A percentile compares a stretch with the other conserved stretches of the same genome.
Evolutionary conservation across 371 early-diverging fungal genomes (phyloP).

Genomic region (Rozella allomycis): DNA sequence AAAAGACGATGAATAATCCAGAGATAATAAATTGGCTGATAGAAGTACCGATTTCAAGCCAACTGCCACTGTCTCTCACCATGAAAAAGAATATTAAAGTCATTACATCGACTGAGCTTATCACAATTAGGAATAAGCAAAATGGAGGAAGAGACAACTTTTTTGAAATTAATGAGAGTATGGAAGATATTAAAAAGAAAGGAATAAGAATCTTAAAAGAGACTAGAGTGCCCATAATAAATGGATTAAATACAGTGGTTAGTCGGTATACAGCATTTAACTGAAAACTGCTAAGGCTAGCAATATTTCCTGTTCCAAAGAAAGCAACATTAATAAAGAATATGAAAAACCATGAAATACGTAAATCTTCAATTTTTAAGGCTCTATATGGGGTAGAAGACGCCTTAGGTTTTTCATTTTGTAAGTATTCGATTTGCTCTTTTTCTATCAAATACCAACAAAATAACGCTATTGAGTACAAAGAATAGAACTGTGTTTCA

Average conservation of each 20-base stretch:
- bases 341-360: conserved; percentile 43
- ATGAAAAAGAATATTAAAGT: conserved; percentile 86
- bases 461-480: conserved; percentile 42
- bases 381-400: not conserved
- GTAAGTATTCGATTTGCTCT: too few species aligned
- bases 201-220: conserved; percentile 73
- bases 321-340: conserved; percentile 77
- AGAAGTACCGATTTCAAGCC: conserved; percentile 91
- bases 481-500: conserved; percentile 68
- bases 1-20: too few species aligned
- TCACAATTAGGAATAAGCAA: conserved; percentile 52
- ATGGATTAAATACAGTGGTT: conserved; percentile 68
- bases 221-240: conserved; percentile 64
- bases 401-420: too few species aligned
- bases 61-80: conserved; percentile 71
- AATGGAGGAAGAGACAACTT: conserved; percentile 54
- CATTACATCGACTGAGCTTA: conserved; percentile 70
- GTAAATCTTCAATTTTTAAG: conserved; percentile 34
- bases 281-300: conserved; percentile 62
- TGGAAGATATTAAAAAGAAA: conserved; percentile 55
- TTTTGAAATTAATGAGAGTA: conserved; percentile 46
- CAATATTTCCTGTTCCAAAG: conserved; percentile 90
- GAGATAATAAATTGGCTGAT: conserved; percentile 45
- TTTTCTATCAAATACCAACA: conserved; percentile 70
- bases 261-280: conserved; percentile 74